These are phyloP conservation scores for Pseudogymnoascus sp. DNA, from an alignment of 2,329 filamentous ascomycete species.

Conservation along the genomic window DNA sequence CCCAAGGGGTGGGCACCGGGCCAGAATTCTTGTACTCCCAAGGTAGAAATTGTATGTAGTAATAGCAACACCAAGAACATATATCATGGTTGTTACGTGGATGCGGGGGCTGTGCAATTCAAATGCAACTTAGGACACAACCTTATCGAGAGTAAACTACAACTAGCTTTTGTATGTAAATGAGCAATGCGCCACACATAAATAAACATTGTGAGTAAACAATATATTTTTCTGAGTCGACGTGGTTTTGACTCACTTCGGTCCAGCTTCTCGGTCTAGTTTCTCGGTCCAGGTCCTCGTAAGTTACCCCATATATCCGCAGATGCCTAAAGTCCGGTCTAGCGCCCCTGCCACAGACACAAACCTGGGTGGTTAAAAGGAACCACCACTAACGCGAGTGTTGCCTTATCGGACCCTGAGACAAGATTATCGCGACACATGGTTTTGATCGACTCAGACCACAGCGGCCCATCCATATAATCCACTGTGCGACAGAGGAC, in stretches of 20 bases:
- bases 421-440: conserved; percentile 2
- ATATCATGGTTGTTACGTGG: conserved; percentile 1
- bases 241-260: neutral
- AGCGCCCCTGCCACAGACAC: neutral
- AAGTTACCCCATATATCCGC: neutral
- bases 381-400: neutral
- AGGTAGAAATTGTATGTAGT: neutral
- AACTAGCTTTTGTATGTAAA: neutral
- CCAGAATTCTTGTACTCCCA: neutral
- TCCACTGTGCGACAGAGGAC: neutral
- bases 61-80: neutral
- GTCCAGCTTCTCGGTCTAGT: neutral
- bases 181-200: neutral
- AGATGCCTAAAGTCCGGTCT: neutral
- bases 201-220: neutral
- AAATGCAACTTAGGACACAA: neutral
- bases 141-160: neutral
- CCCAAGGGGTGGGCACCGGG: neutral
- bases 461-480: neutral
- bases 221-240: neutral
- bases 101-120: conserved; percentile 3
- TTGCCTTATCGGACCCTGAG: conserved; percentile 7
- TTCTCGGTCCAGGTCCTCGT: neutral
- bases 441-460: conserved; percentile 1
- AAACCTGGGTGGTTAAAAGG: neutral